Evolutionary conservation across 2,329 filamentous ascomycete species (phyloP).

Genomic region (Cytospora schulzeri): DNA sequence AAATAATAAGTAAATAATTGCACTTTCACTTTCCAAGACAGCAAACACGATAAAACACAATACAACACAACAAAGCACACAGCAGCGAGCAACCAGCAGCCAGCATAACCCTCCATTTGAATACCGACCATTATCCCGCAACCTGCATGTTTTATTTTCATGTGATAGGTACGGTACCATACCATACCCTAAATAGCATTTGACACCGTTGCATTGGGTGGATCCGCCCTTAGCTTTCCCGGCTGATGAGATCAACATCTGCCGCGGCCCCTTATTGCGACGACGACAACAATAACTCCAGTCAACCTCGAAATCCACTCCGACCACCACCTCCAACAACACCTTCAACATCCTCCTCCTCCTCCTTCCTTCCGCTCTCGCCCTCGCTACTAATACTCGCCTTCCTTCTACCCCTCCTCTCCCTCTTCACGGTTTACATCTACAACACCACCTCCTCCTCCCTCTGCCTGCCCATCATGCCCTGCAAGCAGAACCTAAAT

Average conservation of each 20-base stretch:
- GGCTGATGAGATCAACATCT: constrained; percentile 10
- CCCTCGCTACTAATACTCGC: constrained; percentile 12
- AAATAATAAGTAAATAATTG: too few species aligned
- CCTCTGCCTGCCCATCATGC: constrained; percentile 33
- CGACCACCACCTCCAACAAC: constrained; percentile 4
- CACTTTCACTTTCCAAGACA: too few species aligned
- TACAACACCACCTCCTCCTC: constrained; percentile 1
- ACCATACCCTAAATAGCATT: background rate
- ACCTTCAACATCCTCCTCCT: too few species aligned
- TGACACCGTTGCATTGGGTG: constrained; percentile 5
- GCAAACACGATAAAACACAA: too few species aligned
- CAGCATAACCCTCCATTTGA: too few species aligned
- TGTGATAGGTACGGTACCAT: too few species aligned
- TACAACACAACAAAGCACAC: too few species aligned
- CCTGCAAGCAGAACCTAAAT: constrained; percentile 38
- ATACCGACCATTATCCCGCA: too few species aligned
- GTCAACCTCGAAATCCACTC: background rate
- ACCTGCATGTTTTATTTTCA: too few species aligned
- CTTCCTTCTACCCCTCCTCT: constrained; percentile 13
- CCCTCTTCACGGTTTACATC: constrained; percentile 6
- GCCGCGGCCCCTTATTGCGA: background rate
- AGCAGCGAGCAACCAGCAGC: too few species aligned
- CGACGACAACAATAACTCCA: too few species aligned
- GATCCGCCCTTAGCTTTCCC: constrained; percentile 1
- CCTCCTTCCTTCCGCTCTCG: background rate